Conservation (phyloP, 108 stramenopile genomes). For the Nitzschia sp. region DNA sequence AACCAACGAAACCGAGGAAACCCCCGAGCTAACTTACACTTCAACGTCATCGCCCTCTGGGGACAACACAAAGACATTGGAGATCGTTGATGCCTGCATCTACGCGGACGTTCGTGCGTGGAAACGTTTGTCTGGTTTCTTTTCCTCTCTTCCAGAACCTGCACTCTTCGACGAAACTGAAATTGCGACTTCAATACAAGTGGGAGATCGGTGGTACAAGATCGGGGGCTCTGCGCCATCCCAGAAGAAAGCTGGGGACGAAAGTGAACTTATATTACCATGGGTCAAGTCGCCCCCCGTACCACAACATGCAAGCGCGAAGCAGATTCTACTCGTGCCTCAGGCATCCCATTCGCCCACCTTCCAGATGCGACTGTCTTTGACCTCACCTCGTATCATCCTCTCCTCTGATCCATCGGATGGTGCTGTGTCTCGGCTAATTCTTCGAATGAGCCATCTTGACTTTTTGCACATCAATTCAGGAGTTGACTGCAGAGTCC, state of each 20-base stretch:
- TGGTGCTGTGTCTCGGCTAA: constrained; percentile 27
- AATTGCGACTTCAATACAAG: constrained; percentile 49
- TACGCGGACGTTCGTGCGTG: constrained; percentile 57
- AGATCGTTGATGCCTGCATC: constrained; percentile 57
- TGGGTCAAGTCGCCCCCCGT: constrained; percentile 7
- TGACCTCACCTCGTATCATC: constrained; percentile 51
- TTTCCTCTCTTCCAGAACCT: constrained; percentile 46
- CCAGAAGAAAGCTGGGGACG: background rate
- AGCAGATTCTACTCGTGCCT: background rate
- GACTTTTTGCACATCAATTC: constrained; percentile 47
- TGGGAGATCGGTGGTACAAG: constrained; percentile 79
- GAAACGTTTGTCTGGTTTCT: constrained; percentile 49
- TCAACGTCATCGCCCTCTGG: constrained; percentile 52
- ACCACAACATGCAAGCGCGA: background rate
- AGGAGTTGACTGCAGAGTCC: background rate
- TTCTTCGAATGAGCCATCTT: constrained; percentile 48
- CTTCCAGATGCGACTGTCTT: constrained; percentile 53
- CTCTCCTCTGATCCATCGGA: constrained; percentile 28
- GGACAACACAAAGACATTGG: constrained; percentile 52
- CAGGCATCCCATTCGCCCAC: constrained; percentile 9
- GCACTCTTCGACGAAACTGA: constrained; percentile 38
- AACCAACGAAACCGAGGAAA: background rate
- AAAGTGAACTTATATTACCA: background rate
- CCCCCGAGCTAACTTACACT: constrained; percentile 47
- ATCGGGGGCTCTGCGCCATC: constrained; percentile 14